Percentiles rank a stretch among this genome's conserved stretches.
These are phyloP conservation scores for Vigna mungo DNA, from an alignment of 306 rosid genomes.

Conservation along the genomic window DNA sequence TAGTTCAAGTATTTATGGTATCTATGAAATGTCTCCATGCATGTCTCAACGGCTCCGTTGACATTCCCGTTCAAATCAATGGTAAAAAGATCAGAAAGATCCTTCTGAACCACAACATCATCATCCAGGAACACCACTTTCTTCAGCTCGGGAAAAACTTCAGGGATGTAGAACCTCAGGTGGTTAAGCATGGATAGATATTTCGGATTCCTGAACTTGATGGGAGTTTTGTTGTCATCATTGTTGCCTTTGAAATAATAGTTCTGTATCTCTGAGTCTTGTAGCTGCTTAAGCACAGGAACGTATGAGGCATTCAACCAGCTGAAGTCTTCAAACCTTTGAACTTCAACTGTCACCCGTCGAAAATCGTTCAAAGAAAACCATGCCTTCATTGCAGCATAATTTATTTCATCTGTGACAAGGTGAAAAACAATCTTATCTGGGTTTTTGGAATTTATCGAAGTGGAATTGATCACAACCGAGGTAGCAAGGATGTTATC, in stretches of 20 bases:
- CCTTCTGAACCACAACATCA: constrained; percentile 80
- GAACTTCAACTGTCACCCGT: constrained; percentile 72
- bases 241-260: constrained; percentile 72
- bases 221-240: constrained; percentile 65
- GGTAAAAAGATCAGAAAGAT: constrained; percentile 67
- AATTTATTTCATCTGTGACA: constrained; percentile 73
- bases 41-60: constrained; percentile 82
- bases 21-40: constrained; percentile 88
- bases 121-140: constrained; percentile 75
- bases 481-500: constrained; percentile 82
- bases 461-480: constrained; percentile 74
- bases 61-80: constrained; percentile 70
- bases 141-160: constrained; percentile 78
- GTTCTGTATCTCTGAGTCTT: constrained; percentile 79
- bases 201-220: constrained; percentile 83
- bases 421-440: constrained; percentile 72
- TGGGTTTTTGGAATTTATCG: constrained; percentile 64
- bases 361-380: constrained; percentile 61
- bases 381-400: constrained; percentile 82
- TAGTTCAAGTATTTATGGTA: constrained; percentile 76
- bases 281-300: constrained; percentile 85
- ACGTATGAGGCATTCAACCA: constrained; percentile 84
- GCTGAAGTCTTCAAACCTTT: constrained; percentile 68
- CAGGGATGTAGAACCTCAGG: constrained; percentile 79
- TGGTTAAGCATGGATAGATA: constrained; percentile 87